A percentile compares a stretch with the other conserved stretches of the same genome.
phyloP scores from a whole-genome alignment of 2,329 filamentous ascomycete genomes.

The Geosmithia flava region DNA sequence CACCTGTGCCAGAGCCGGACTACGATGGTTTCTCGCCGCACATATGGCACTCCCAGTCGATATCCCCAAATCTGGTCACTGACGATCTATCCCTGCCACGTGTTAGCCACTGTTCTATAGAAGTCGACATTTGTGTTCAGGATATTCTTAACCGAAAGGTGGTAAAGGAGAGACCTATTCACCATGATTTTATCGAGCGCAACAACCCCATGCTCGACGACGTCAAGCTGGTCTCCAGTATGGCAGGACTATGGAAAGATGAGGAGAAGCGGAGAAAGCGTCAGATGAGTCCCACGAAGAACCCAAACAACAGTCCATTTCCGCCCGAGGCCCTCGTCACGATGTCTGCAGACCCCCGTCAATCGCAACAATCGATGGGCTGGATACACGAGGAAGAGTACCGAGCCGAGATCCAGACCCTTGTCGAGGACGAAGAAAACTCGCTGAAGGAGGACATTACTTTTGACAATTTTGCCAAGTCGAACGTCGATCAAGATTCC shows the following conservation, averaged over 20 bases:
- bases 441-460: slow-evolving; percentile 21
- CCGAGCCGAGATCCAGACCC: slow-evolving; percentile 46
- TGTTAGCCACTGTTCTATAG: slow-evolving; percentile 77
- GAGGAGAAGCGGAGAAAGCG: slow-evolving; percentile 70
- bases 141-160: slow-evolving; percentile 73
- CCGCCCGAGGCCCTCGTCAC: slow-evolving; percentile 70
- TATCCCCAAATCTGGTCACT: slow-evolving; percentile 35
- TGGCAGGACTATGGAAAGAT: slow-evolving; percentile 88
- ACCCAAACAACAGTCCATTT: slow-evolving; percentile 60
- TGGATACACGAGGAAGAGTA: slow-evolving; percentile 94
- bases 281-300: slow-evolving; percentile 46
- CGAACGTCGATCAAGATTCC: slow-evolving; percentile 35
- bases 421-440: slow-evolving; percentile 50
- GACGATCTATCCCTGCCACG: slow-evolving; percentile 56
- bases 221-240: slow-evolving; percentile 80
- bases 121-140: slow-evolving; percentile 81
- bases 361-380: slow-evolving; percentile 51
- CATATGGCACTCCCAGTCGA: slow-evolving; percentile 69
- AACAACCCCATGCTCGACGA: slow-evolving; percentile 49
- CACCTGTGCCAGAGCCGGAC: slow-evolving; percentile 58
- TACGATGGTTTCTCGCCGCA: slow-evolving; percentile 48
- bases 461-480: slow-evolving; percentile 56
- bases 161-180: slow-evolving; percentile 65
- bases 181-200: slow-evolving; percentile 77
- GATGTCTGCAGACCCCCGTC: slow-evolving; percentile 74